Conservation (phyloP, 1,139 yeast genomes). For the Waltiozyma sp. region DNA sequence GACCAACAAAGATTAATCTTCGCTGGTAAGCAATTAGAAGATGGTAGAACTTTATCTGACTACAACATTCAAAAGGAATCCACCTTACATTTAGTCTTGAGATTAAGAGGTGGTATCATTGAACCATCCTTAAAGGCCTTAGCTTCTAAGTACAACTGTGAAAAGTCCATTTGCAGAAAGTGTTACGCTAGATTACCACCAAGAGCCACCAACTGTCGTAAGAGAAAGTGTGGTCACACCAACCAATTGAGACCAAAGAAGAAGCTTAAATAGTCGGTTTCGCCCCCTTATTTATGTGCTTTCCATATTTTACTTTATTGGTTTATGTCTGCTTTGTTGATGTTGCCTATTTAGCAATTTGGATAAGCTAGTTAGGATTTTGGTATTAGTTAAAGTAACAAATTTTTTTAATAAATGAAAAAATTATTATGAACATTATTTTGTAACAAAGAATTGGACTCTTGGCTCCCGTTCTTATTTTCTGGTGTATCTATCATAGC, state of each 20-base stretch:
- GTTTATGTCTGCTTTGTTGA: background rate
- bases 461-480: too few species aligned
- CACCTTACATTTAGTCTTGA: slow-evolving; percentile 74
- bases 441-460: too few species aligned
- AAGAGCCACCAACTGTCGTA: slow-evolving; percentile 99
- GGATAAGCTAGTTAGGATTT: background rate
- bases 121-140: slow-evolving; percentile 99
- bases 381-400: background rate
- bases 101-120: slow-evolving; percentile 95
- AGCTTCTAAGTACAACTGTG: slow-evolving; percentile 99
- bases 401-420: background rate
- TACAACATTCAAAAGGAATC: slow-evolving; percentile 95
- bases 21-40: slow-evolving; percentile 92
- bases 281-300: slow-evolving; percentile 11
- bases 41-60: slow-evolving; percentile 86
- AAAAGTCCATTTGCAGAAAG: slow-evolving; percentile 97
- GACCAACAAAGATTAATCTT: slow-evolving; percentile 90
- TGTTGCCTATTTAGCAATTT: background rate
- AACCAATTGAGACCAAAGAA: slow-evolving; percentile 99
- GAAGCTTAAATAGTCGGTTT: slow-evolving; percentile 84
- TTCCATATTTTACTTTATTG: slow-evolving; percentile 1
- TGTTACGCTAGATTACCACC: slow-evolving; percentile 99
- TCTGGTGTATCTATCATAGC: too few species aligned
- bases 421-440: background rate
- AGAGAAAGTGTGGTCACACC: slow-evolving; percentile 99